Conservation (phyloP, 176 grass and related monocot species). For the Saccharum officinarum region DNA sequence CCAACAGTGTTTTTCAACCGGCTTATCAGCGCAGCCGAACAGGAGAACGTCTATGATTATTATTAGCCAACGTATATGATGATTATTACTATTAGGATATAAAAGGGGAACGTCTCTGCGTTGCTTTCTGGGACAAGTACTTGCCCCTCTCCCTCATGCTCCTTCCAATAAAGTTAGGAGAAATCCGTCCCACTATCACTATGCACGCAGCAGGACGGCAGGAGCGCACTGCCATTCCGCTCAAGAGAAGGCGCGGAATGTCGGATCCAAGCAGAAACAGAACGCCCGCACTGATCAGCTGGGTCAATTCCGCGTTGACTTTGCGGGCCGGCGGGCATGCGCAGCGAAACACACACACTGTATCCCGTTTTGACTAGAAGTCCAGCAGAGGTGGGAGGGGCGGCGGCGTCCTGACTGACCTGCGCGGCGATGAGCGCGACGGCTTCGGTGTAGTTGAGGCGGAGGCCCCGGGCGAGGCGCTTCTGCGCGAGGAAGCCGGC, state of each 20-base stretch:
- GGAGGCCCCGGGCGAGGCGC: conserved; percentile 80
- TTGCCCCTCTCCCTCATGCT: background rate
- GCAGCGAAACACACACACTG: background rate
- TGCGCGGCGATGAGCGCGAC: conserved; percentile 84
- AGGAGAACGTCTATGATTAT: too few relatives aligned
- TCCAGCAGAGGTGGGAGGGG: background rate
- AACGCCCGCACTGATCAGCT: background rate
- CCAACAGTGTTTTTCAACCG: too few relatives aligned
- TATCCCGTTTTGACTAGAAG: background rate
- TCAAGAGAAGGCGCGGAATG: background rate
- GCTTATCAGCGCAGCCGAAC: too few relatives aligned
- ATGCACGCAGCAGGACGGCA: background rate
- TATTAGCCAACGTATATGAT: too few relatives aligned
- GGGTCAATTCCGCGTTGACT: background rate
- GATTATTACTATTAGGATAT: background rate
- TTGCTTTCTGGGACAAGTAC: background rate
- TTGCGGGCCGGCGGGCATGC: background rate
- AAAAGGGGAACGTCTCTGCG: background rate
- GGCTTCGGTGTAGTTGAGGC: conserved; percentile 84
- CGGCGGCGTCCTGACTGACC: conserved; percentile 14
- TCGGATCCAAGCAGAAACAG: background rate
- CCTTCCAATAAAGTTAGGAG: background rate
- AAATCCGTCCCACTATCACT: background rate
- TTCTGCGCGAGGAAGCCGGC: conserved; percentile 92
- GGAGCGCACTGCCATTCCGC: background rate